A percentile compares a stretch with the other conserved stretches of the same genome.
Conservation (phyloP, 257 asterid species). For the Penstemon newberryi region DNA sequence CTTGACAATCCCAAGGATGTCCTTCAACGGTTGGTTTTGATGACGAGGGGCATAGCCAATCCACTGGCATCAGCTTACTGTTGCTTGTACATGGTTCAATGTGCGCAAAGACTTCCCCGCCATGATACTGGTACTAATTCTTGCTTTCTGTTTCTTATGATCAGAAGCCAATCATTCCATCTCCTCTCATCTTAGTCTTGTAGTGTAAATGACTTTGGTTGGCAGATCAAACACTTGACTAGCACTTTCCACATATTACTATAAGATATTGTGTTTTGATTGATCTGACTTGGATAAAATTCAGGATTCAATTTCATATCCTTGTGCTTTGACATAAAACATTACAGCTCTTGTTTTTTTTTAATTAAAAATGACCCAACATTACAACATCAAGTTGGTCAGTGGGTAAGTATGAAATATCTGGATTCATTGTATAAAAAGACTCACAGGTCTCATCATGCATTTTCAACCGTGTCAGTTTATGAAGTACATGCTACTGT, state of each 20-base stretch:
- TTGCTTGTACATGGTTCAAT: constrained; percentile 73
- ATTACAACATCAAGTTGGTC: constrained; percentile 14
- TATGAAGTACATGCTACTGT: constrained; percentile 11
- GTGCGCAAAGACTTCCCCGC: constrained; percentile 64
- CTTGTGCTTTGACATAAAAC: constrained; percentile 15
- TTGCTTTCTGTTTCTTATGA: constrained; percentile 17
- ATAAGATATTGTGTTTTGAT: constrained; percentile 16
- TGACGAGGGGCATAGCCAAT: constrained; percentile 87
- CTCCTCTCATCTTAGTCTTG: constrained; percentile 9
- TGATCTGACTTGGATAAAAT: constrained; percentile 8
- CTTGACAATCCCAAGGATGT: constrained; percentile 48
- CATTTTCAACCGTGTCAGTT: constrained; percentile 13
- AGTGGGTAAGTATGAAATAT: neutral
- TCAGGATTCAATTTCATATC: constrained; percentile 16
- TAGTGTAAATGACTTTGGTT: neutral
- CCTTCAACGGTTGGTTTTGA: constrained; percentile 72
- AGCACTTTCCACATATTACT: constrained; percentile 7
- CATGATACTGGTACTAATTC: constrained; percentile 53
- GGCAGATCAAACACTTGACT: constrained; percentile 16
- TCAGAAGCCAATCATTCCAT: constrained; percentile 2
- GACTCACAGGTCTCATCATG: neutral
- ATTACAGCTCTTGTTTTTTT: constrained; percentile 5
- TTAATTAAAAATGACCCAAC: constrained; percentile 5
- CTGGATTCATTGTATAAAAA: constrained; percentile 1
- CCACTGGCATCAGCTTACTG: constrained; percentile 81